These are phyloP conservation scores for Acacia confusa DNA, from an alignment of 306 rosid species.

Conservation along the genomic window DNA sequence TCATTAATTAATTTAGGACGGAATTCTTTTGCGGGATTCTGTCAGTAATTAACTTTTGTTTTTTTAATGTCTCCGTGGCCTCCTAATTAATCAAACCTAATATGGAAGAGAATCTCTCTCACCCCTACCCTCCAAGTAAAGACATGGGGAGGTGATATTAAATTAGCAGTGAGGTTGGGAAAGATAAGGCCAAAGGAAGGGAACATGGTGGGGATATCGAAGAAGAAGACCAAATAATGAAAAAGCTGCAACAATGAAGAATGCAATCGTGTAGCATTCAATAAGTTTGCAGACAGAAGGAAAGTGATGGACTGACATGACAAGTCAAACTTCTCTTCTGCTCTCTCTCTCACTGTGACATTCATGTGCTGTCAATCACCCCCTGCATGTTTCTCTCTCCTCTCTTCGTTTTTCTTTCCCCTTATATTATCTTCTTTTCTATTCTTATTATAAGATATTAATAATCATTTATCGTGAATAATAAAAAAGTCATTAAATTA, in stretches of 20 bases:
- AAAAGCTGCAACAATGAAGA: constrained; percentile 44
- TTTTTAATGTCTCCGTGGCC: too few species aligned
- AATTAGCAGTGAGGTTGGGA: not conserved
- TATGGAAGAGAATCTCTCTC: too few species aligned
- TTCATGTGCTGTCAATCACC: constrained; percentile 82
- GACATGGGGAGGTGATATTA: too few species aligned
- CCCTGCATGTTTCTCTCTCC: constrained; percentile 14
- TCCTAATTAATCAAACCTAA: too few species aligned
- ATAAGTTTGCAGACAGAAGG: constrained; percentile 26
- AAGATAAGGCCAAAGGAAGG: not conserved
- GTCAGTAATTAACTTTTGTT: too few species aligned
- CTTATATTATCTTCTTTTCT: too few species aligned
- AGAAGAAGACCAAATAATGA: constrained; percentile 31
- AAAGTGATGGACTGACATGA: constrained; percentile 58
- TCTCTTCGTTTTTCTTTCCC: not conserved
- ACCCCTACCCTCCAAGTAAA: too few species aligned
- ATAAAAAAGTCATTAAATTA: too few species aligned
- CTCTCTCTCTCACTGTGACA: constrained; percentile 42
- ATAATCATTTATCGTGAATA: too few species aligned
- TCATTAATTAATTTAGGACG: too few species aligned
- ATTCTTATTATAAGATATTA: too few species aligned
- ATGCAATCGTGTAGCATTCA: constrained; percentile 42
- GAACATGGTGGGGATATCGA: not conserved
- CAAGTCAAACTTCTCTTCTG: constrained; percentile 82
- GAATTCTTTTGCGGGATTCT: too few species aligned